These are phyloP conservation scores for Ceratonia siliqua DNA, from an alignment of 306 rosid species.

Conservation along the genomic window DNA sequence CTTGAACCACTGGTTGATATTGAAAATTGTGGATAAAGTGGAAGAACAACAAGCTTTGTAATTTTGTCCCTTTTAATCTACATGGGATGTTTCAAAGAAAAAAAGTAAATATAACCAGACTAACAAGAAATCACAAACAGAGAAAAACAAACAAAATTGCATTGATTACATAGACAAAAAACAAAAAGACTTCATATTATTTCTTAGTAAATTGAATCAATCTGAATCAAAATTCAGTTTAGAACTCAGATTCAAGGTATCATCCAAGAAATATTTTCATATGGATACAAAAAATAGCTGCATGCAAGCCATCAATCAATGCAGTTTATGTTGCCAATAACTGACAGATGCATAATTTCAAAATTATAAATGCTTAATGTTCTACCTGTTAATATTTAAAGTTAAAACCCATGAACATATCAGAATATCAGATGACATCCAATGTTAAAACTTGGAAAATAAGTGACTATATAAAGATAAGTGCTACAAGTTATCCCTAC, in stretches of 20 bases:
- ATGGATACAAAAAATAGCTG: constrained; percentile 7
- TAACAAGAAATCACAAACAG: constrained; percentile 8
- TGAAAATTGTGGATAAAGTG: constrained; percentile 98
- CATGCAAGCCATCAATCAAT: constrained; percentile 13
- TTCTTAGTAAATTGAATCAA: not conserved
- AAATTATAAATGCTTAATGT: not conserved
- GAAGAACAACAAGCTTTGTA: constrained; percentile 95
- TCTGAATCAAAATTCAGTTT: not conserved
- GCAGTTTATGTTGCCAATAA: constrained; percentile 12
- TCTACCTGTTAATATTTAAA: not conserved
- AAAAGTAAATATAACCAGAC: constrained; percentile 32
- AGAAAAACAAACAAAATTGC: constrained; percentile 11
- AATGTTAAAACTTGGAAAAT: not conserved
- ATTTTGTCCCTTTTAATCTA: constrained; percentile 90
- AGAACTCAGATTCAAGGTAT: constrained; percentile 19
- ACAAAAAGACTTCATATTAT: not conserved
- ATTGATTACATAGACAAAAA: not conserved
- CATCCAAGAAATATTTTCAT: constrained; percentile 7
- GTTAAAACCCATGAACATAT: not conserved
- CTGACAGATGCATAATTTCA: not conserved
- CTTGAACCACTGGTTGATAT: constrained; percentile 98
- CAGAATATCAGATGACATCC: constrained; percentile 13
- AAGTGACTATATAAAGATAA: not conserved
- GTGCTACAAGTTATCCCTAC: constrained; percentile 4
- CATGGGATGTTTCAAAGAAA: constrained; percentile 31